These are phyloP conservation scores for Trapa bicornis DNA, from an alignment of 345 rosid genomes.

Conservation along the genomic window DNA sequence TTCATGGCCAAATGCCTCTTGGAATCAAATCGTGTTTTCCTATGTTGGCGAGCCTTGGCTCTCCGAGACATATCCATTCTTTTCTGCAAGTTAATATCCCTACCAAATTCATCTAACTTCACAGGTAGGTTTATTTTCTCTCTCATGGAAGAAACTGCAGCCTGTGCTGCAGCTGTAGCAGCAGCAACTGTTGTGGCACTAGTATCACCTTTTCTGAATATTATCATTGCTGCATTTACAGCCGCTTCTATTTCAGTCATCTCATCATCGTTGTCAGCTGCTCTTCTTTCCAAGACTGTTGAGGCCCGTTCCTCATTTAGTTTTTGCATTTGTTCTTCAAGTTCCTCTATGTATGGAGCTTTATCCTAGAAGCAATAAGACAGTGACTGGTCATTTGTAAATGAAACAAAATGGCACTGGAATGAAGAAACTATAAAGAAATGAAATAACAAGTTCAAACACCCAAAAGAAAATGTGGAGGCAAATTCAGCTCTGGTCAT, in stretches of 20 bases:
- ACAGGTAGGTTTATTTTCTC: constrained; percentile 47
- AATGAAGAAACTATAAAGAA: background rate
- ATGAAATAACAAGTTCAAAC: background rate
- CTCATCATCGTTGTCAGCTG: constrained; percentile 73
- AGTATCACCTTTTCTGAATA: constrained; percentile 52
- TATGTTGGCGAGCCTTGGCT: constrained; percentile 67
- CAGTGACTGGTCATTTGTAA: constrained; percentile 2
- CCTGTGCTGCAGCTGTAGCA: constrained; percentile 64
- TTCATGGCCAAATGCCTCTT: constrained; percentile 64
- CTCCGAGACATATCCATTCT: constrained; percentile 67
- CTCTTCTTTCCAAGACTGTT: constrained; percentile 63
- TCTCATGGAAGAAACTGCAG: constrained; percentile 54
- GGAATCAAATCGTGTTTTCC: constrained; percentile 59
- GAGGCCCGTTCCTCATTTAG: constrained; percentile 68
- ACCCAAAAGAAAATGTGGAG: background rate
- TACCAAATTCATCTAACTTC: constrained; percentile 89
- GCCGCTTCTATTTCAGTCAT: constrained; percentile 76
- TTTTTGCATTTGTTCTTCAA: constrained; percentile 78
- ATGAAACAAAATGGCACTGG: background rate
- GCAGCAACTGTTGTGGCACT: constrained; percentile 45
- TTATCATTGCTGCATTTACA: constrained; percentile 61
- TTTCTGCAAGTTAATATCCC: constrained; percentile 79
- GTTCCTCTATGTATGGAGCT: constrained; percentile 79
- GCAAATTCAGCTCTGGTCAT: background rate
- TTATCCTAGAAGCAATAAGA: constrained; percentile 39